Conservation (phyloP, 2,329 filamentous ascomycete species). For the Penicillium sp. region DNA sequence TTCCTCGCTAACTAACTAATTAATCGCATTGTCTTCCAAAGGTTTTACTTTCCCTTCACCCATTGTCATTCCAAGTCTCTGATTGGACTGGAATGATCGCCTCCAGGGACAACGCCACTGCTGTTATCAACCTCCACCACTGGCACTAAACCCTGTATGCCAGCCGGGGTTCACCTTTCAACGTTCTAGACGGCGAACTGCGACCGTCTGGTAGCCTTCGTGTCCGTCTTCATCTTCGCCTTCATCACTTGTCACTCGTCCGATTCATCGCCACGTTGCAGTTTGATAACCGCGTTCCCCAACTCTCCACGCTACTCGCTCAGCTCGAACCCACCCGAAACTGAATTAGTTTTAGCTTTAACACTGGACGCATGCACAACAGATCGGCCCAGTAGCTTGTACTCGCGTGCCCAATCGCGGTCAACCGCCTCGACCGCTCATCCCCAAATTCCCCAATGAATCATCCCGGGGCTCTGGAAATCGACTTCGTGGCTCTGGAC, state of each 20-base stretch:
- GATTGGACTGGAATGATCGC: not conserved
- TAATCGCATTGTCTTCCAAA: too few relatives aligned
- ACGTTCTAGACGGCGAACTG: not conserved
- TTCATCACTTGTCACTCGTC: not conserved
- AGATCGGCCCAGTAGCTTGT: constrained; percentile 5
- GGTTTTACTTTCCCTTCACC: not conserved
- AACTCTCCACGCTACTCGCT: not conserved
- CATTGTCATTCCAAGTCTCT: not conserved
- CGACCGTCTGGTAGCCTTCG: not conserved
- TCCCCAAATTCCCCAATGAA: not conserved
- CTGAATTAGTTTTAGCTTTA: constrained; percentile 1
- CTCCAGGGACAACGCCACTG: constrained; percentile 4
- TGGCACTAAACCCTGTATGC: constrained; percentile 9
- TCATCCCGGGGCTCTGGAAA: not conserved
- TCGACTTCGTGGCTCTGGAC: not conserved
- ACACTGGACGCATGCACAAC: constrained; percentile 1
- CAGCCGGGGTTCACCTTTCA: not conserved
- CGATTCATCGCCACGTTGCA: not conserved
- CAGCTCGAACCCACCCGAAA: not conserved
- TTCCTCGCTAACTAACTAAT: too few relatives aligned
- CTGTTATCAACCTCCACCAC: constrained; percentile 1
- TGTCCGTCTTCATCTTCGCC: not conserved
- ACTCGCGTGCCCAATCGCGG: constrained; percentile 4
- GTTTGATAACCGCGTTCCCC: not conserved
- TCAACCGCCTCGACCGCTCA: not conserved